Conservation (phyloP, 768 basidiomycete genomes). For the Lactifluus volemus region DNA sequence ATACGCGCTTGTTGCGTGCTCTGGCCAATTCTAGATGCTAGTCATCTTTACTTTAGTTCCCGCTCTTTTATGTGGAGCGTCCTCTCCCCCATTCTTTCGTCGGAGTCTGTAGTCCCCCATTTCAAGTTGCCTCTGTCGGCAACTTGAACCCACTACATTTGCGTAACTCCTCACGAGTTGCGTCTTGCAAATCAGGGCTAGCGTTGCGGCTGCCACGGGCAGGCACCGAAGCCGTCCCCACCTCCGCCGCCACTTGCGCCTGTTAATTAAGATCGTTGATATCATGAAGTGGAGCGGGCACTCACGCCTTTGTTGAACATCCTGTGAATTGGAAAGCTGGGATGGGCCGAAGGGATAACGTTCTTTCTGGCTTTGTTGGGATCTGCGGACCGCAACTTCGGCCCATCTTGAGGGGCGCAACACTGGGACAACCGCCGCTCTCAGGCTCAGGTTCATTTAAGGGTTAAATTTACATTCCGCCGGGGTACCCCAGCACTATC, state of each 20-base stretch:
- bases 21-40: background rate
- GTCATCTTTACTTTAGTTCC: background rate
- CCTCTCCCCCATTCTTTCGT: background rate
- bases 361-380: background rate
- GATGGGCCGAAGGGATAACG: background rate
- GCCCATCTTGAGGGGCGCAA: background rate
- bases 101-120: background rate
- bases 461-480: background rate
- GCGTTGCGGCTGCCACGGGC: background rate
- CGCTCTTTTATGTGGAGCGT: background rate
- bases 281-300: background rate
- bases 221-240: background rate
- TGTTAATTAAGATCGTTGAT: background rate
- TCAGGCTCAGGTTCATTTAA: background rate
- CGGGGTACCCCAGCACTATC: background rate
- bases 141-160: background rate
- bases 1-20: background rate
- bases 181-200: background rate
- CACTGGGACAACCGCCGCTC: background rate
- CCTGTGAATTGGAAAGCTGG: background rate
- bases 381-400: no score
- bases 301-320: background rate
- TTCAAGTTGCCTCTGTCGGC: background rate
- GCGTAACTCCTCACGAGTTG: background rate
- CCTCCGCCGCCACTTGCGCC: background rate